Conservation (phyloP, 2,329 filamentous ascomycete genomes). For the Curvularia eragrostidis region DNA sequence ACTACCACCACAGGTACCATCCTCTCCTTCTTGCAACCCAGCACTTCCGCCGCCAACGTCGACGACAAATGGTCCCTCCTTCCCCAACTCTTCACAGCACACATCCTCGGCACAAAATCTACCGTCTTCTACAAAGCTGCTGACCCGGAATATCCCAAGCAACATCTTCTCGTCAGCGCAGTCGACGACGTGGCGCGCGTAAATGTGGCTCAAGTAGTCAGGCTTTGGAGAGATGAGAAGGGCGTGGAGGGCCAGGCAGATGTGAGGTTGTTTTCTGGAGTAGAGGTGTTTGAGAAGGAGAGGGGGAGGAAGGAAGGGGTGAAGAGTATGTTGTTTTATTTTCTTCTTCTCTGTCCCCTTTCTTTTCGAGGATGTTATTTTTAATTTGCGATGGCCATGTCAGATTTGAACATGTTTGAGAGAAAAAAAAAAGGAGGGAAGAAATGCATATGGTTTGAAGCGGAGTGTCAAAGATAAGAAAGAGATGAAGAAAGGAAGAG, state of each 20-base stretch:
- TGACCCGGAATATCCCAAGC: conserved; percentile 27
- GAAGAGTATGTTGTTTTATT: not conserved
- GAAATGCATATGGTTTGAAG: too few relatives aligned
- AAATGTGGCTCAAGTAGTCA: conserved; percentile 24
- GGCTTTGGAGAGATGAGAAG: not conserved
- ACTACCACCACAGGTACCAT: not conserved
- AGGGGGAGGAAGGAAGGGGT: not conserved
- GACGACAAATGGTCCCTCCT: not conserved
- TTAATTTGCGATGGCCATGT: too few relatives aligned
- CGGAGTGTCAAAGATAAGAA: not conserved
- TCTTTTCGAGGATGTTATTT: not conserved
- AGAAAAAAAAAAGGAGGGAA: too few relatives aligned
- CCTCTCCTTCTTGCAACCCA: not conserved
- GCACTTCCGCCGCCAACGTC: not conserved
- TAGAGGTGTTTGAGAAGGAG: conserved; percentile 3
- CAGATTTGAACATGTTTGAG: too few relatives aligned
- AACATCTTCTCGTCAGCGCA: conserved; percentile 35
- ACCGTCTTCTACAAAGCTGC: conserved; percentile 26
- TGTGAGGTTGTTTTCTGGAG: not conserved
- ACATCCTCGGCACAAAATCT: not conserved
- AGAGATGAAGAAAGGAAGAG: not conserved
- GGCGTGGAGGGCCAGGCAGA: not conserved
- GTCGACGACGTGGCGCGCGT: conserved; percentile 29
- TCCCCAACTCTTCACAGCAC: not conserved
- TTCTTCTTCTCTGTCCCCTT: not conserved